phyloP scores from a whole-genome alignment of 192 early-diverging fungal species.

The Phycomyces blakesleeanus region DNA sequence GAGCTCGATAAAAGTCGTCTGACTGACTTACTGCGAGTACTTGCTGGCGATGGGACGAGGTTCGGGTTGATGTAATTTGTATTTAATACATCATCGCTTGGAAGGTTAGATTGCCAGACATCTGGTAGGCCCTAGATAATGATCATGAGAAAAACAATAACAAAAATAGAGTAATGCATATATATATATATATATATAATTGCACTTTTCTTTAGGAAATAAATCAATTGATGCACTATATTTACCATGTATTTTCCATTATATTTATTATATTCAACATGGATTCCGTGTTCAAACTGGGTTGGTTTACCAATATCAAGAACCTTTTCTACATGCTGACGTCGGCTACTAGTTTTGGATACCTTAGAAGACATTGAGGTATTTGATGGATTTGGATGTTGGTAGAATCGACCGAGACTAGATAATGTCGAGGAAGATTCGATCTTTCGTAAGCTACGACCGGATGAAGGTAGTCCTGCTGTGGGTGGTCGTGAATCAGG shows the following conservation, averaged over 20 bases:
- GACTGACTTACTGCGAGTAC: not conserved
- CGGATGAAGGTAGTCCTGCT: constrained; percentile 20
- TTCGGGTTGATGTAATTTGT: constrained; percentile 51
- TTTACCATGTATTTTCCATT: constrained; percentile 51
- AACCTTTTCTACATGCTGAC: constrained; percentile 40
- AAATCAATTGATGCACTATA: not conserved
- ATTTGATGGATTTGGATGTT: constrained; percentile 20
- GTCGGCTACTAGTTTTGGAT: constrained; percentile 18
- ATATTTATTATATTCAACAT: constrained; percentile 50
- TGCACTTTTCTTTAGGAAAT: no score
- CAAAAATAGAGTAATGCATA: no score
- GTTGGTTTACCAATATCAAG: constrained; percentile 52
- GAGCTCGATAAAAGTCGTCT: constrained; percentile 2
- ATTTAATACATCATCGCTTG: constrained; percentile 50
- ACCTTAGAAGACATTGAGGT: constrained; percentile 26
- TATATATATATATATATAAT: no score
- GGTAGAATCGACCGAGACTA: constrained; percentile 15
- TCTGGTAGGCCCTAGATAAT: constrained; percentile 45
- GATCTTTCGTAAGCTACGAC: constrained; percentile 24
- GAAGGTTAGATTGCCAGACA: constrained; percentile 50
- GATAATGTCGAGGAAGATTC: constrained; percentile 24
- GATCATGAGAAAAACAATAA: not conserved
- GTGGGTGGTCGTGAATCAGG: constrained; percentile 23
- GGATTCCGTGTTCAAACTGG: constrained; percentile 53
- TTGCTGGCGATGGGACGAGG: constrained; percentile 45